Base-by-base conservation (phyloP, 2,329 filamentous ascomycete genomes). In the Alternaria triticina region DNA sequence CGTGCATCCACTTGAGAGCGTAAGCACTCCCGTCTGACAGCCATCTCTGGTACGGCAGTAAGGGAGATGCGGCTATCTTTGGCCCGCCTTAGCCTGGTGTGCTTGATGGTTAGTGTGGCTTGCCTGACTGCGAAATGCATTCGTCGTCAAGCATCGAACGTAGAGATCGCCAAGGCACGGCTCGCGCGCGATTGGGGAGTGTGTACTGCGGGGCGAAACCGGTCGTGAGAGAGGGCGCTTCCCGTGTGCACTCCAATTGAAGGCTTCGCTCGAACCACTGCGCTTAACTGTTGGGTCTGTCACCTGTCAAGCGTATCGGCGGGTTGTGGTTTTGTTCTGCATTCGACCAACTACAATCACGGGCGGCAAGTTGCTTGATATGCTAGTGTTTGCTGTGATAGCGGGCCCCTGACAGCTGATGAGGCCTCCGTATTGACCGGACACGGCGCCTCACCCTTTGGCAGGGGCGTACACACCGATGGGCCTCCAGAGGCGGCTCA, bases 1-100 rank as follows among this genome's bases (percentile, higher is more conserved):
- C 69, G 66, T 75, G 72, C 68, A 67, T 60, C 33, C 10, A 61
- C 10, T 25, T 49, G 33, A 57, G 40, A 9, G 30, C 40, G 40
- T 62, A 47, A 65, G 56, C 66, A 65, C 56, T 40, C 61, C 43
- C 59, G 63, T 71, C 67, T 72, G 70, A 71, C 65, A 69, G 66
- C 25, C 63, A 71, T 64, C 43, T 44, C 17, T 54, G 20, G 55
- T 46, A 44, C 50, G 60, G 60, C 47, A 22, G 45, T 40, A 50
- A 57, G 55, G 50, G 50, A 36, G 20, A 45, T 27, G 49, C 50
- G 57, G 59, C 46, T 58, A 57, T 61, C 30, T 51, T 36, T 36
- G 25, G 22, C 56, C 49, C 40, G 51, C 44, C 45, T 57, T 68
- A 61, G 64, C 57, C 54, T 67, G 40, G 43, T 0, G 68, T 77